Base-by-base conservation (phyloP, 1,139 yeast species). In the Sugiyamaella pinicola region DNA sequence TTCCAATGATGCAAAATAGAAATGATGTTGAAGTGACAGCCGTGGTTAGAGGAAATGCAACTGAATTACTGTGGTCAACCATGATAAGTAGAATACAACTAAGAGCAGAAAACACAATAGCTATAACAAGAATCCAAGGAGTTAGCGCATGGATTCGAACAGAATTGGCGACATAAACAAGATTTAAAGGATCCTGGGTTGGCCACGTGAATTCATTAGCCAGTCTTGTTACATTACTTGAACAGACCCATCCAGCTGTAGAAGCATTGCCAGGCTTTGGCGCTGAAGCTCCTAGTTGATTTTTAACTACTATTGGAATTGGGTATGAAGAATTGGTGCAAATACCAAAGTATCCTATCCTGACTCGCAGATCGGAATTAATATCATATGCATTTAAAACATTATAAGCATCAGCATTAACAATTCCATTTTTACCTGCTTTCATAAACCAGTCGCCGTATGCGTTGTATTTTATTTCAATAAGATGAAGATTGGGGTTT, bases 271-370 rank as follows among this genome's bases (percentile, higher is more conserved):
- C 35, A 21, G 53, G 22, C 19, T 31, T 38, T 1, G 55, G 55
- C 3, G 55, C 55, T 3, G 15, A 17, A 15, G 31, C 4, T 10
- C 55, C 52, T 3, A 52, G 49, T 24, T 52, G 52, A 37, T 24
- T 37, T 3, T 49, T 19, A 28, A 53, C 51, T 17, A 35, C 47
- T n/a, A 34, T 37, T 38, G 55, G 42, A 21, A 53, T 13, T 15
- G 52, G 52, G 19, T 51, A 42, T 13, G 55, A 49, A 7, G 60
- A 53, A 15, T 49, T 49, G 38, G 64, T 51, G 47, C 69, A 65
- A 21, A 63, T 53, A 9, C 66, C 64, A 55, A 65, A 65, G 53
- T 63, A 65, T 10, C 67, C 65, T 9, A 63, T 50, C 8, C 66
- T 55, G 3, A 64, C 58, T 3, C 47, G 53, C 7, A 64, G 49